phyloP scores from a whole-genome alignment of 768 basidiomycete genomes.

The Leccinum rimulosum region DNA sequence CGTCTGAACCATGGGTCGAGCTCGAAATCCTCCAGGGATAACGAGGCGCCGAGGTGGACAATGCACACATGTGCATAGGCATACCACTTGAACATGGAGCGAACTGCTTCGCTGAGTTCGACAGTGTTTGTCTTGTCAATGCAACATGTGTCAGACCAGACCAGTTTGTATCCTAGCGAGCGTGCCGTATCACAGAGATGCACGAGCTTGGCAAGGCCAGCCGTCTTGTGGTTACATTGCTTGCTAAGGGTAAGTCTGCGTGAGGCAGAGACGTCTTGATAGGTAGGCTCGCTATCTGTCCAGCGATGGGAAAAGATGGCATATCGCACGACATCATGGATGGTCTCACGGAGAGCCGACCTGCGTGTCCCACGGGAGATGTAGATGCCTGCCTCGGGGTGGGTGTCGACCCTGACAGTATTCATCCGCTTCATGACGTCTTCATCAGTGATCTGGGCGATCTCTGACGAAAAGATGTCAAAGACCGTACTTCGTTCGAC shows the following conservation, averaged over 20 bases:
- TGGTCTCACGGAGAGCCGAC: slow-evolving; percentile 16
- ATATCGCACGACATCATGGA: slow-evolving; percentile 20
- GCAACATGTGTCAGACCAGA: slow-evolving; percentile 33
- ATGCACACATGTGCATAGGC: slow-evolving; percentile 28
- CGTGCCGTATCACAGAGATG: slow-evolving; percentile 23
- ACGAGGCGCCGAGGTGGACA: slow-evolving; percentile 21
- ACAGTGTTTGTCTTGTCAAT: slow-evolving; percentile 24
- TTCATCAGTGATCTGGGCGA: slow-evolving; percentile 18
- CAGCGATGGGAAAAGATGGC: slow-evolving; percentile 29
- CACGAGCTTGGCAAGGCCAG: slow-evolving; percentile 17
- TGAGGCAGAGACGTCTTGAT: slow-evolving; percentile 14
- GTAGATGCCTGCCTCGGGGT: slow-evolving; percentile 18
- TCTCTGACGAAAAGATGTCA: slow-evolving; percentile 16
- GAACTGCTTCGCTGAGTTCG: slow-evolving; percentile 31
- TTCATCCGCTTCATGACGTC: slow-evolving; percentile 7
- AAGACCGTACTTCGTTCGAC: slow-evolving; percentile 21
- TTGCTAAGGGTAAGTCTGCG: background rate
- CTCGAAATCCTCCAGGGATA: slow-evolving; percentile 11
- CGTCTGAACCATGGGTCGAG: slow-evolving; percentile 27
- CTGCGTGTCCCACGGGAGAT: slow-evolving; percentile 1
- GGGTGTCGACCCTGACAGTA: background rate
- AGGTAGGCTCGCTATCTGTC: slow-evolving; percentile 21
- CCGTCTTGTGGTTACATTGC: background rate
- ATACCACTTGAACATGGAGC: slow-evolving; percentile 34
- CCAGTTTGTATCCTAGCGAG: slow-evolving; percentile 15